Conservation (phyloP, 305 asterid genomes). For the Euphrasia arctica region DNA sequence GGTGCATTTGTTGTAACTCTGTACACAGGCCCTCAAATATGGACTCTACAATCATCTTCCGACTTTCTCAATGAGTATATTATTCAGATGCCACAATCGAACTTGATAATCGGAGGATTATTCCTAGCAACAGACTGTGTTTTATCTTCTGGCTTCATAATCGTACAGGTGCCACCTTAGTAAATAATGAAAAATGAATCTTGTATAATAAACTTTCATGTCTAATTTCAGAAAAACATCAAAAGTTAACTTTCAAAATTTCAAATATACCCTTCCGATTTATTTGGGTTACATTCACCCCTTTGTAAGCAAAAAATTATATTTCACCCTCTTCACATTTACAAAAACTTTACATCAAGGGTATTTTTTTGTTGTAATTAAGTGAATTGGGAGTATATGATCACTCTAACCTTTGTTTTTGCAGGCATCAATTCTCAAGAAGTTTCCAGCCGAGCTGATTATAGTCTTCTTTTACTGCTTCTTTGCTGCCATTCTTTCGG, state of each 20-base stretch:
- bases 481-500: slow-evolving; percentile 73
- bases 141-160: slow-evolving; percentile 50
- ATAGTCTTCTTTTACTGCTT: slow-evolving; percentile 85
- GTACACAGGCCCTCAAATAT: slow-evolving; percentile 66
- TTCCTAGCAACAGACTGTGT: slow-evolving; percentile 65
- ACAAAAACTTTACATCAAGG: too few relatives aligned
- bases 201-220: not conserved
- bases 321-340: too few relatives aligned
- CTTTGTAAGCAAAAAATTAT: too few relatives aligned
- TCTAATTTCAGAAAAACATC: not conserved
- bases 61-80: slow-evolving; percentile 28
- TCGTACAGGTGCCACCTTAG: slow-evolving; percentile 57
- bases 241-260: too few relatives aligned
- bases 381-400: too few relatives aligned
- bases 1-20: slow-evolving; percentile 85
- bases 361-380: too few relatives aligned
- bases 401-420: slow-evolving; percentile 5
- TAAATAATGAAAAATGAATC: not conserved
- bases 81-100: slow-evolving; percentile 35
- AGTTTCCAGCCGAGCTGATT: slow-evolving; percentile 70
- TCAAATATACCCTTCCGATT: too few relatives aligned
- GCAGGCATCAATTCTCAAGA: slow-evolving; percentile 69
- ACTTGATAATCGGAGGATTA: slow-evolving; percentile 68
- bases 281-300: too few relatives aligned
- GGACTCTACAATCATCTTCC: slow-evolving; percentile 29